These are phyloP conservation scores for Edaphochlamys debaryana DNA, from an alignment of 139 green algal genomes.

Conservation along the genomic window DNA sequence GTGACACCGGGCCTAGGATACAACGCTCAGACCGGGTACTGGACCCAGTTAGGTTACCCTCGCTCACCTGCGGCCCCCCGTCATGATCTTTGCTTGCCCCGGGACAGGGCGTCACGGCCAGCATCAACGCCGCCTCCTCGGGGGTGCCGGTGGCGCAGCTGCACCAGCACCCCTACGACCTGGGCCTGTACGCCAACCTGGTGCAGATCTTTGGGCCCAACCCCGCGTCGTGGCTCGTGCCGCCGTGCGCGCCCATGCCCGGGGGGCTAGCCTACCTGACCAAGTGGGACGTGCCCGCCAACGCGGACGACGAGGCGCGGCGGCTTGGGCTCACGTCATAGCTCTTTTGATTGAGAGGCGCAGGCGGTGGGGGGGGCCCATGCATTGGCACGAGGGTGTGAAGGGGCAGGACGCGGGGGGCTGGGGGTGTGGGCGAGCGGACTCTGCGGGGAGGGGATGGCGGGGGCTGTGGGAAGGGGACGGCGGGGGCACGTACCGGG, in stretches of 20 bases:
- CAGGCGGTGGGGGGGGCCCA: too few species aligned
- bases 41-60: not conserved
- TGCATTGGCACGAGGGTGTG: too few species aligned
- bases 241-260: not conserved
- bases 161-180: conserved; percentile 46
- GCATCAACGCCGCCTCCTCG: conserved; percentile 9
- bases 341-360: too few species aligned
- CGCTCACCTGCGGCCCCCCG: too few species aligned
- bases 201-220: conserved; percentile 29
- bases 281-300: conserved; percentile 10
- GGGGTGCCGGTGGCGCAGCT: not conserved
- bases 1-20: not conserved
- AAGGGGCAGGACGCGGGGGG: too few species aligned
- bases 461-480: too few species aligned
- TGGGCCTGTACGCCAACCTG: conserved; percentile 46
- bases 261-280: conserved; percentile 35
- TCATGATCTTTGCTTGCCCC: too few species aligned
- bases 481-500: too few species aligned
- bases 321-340: not conserved
- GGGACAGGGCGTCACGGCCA: conserved; percentile 40
- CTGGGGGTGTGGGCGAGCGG: too few species aligned
- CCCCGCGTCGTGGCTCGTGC: conserved; percentile 16
- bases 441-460: too few species aligned
- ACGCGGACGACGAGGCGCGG: not conserved
- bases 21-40: not conserved